Evolutionary conservation across 2,329 filamentous ascomycete species (phyloP).

Genomic region (Sclerotinia spermophila): DNA sequence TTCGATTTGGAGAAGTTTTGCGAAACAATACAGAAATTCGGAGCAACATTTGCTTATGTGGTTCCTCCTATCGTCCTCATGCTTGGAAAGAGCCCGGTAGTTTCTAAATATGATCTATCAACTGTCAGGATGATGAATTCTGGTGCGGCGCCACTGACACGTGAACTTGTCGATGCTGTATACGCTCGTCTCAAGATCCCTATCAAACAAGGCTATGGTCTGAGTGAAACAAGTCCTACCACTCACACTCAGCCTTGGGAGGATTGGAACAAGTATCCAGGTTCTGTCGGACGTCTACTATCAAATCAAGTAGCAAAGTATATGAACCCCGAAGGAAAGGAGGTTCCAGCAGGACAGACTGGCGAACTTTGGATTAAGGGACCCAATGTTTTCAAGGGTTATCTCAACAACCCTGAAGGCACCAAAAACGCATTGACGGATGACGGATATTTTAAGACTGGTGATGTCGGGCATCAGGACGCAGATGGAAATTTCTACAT

Average conservation of each 20-base stretch:
- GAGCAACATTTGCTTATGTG: conserved; percentile 74
- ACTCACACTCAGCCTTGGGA: conserved; percentile 71
- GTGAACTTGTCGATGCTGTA: conserved; percentile 73
- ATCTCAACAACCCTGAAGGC: conserved; percentile 58
- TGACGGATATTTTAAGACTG: conserved; percentile 77
- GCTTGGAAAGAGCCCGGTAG: conserved; percentile 72
- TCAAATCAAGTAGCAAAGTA: conserved; percentile 80
- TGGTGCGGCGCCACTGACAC: conserved; percentile 79
- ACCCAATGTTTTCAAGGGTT: conserved; percentile 58
- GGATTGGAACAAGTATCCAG: conserved; percentile 73
- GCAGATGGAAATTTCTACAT: conserved; percentile 77
- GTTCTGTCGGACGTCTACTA: conserved; percentile 72
- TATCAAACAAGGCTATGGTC: conserved; percentile 89
- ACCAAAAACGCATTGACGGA: conserved; percentile 65
- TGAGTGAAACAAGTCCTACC: conserved; percentile 81
- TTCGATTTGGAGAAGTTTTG: conserved; percentile 84
- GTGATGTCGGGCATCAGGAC: conserved; percentile 78
- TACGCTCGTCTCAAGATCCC: conserved; percentile 71
- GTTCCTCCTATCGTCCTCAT: conserved; percentile 81
- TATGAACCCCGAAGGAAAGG: conserved; percentile 61
- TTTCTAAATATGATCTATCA: conserved; percentile 77
- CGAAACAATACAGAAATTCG: conserved; percentile 66
- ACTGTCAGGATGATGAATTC: conserved; percentile 80
- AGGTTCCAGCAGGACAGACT: conserved; percentile 57
- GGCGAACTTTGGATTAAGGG: conserved; percentile 70